Conservation (phyloP, 1,139 yeast genomes). For the Saccharomycopsis hybrid region DNA sequence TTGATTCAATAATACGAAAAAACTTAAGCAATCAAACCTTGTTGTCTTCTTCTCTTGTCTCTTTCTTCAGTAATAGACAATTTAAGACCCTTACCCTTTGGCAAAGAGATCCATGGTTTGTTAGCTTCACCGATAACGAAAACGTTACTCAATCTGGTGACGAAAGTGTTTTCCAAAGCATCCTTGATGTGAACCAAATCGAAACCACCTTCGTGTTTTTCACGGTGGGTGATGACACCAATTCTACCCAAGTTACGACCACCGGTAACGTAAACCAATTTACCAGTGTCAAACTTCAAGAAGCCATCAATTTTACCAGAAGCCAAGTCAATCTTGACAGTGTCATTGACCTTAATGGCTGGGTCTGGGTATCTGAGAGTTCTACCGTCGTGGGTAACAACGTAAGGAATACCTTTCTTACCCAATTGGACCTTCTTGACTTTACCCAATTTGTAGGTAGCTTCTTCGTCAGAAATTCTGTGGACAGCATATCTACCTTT, state of each 20-base stretch:
- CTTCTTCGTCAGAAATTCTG: constrained; percentile 99
- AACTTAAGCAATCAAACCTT: constrained; percentile 28
- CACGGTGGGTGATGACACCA: constrained; percentile 97
- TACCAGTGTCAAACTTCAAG: constrained; percentile 94
- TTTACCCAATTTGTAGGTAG: constrained; percentile 95
- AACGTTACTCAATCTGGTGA: constrained; percentile 95
- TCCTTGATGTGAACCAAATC: constrained; percentile 99
- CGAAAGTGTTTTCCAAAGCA: constrained; percentile 94
- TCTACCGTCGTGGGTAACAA: constrained; percentile 99
- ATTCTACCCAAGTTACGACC: constrained; percentile 99
- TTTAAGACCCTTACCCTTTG: constrained; percentile 99
- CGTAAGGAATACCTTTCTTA: constrained; percentile 96
- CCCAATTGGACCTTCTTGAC: constrained; percentile 97
- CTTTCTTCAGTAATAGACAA: constrained; percentile 98
- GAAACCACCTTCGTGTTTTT: constrained; percentile 99
- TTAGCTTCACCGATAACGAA: constrained; percentile 97
- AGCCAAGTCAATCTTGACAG: constrained; percentile 93
- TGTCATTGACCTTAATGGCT: constrained; percentile 89
- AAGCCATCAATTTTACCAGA: constrained; percentile 89
- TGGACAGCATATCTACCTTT: constrained; percentile 99
- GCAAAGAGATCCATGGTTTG: constrained; percentile 95
- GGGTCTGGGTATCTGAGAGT: constrained; percentile 99
- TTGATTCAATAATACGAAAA: not conserved
- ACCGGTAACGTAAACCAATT: constrained; percentile 96
- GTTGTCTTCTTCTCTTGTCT: constrained; percentile 94